Conservation (phyloP, 179 eudicot genomes). For the Heliamphora pulchella region DNA sequence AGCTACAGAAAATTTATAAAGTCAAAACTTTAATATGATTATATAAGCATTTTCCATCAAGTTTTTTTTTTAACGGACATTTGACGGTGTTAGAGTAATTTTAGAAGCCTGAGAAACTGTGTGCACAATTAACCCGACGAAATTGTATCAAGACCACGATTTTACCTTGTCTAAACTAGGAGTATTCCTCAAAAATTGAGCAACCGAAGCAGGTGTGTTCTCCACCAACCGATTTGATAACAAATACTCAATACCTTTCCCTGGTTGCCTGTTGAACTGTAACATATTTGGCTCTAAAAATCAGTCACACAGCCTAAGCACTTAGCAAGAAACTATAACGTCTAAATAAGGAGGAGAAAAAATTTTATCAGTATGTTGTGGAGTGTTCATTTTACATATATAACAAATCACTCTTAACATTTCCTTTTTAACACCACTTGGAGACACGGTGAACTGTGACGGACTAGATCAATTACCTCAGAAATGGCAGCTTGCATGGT, state of each 20-base stretch:
- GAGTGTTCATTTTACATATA: neutral
- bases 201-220: slow-evolving; percentile 75
- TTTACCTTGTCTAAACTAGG: slow-evolving; percentile 74
- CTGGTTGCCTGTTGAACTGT: slow-evolving; percentile 83
- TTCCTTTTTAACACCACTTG: neutral
- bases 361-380: neutral
- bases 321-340: slow-evolving; percentile 13
- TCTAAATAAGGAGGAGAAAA: neutral
- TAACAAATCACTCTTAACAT: neutral
- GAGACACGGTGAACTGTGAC: neutral
- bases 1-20: neutral
- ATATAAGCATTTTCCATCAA: neutral
- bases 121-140: neutral
- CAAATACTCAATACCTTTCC: slow-evolving; percentile 75
- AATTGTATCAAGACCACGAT: slow-evolving; percentile 1
- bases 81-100: neutral
- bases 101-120: neutral
- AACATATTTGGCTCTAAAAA: slow-evolving; percentile 19
- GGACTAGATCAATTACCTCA: slow-evolving; percentile 42
- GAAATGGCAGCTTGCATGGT: slow-evolving; percentile 79
- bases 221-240: slow-evolving; percentile 79
- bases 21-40: neutral
- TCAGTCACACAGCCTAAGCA: slow-evolving; percentile 9
- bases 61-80: neutral
- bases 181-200: slow-evolving; percentile 79